Conservation (phyloP, 768 basidiomycete species). For the Nevesoporus exiguus region DNA sequence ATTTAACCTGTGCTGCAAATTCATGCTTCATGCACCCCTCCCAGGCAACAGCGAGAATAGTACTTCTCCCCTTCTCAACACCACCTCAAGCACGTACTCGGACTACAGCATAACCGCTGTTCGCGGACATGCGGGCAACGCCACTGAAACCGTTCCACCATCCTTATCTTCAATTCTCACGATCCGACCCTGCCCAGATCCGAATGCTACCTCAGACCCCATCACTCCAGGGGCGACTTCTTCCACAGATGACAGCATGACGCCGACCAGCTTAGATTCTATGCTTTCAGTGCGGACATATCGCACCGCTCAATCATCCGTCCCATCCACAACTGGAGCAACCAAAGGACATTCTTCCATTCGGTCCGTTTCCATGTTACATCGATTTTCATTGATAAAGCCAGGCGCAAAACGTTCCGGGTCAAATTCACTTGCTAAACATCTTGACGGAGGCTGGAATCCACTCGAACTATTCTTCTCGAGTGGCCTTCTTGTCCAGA, state of each 20-base stretch:
- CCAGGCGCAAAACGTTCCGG: conserved; percentile 61
- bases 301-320: conserved; percentile 54
- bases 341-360: conserved; percentile 78
- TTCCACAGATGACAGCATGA: conserved; percentile 28
- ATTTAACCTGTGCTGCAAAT: conserved; percentile 4
- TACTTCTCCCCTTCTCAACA: conserved; percentile 53
- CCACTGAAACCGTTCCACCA: conserved; percentile 41
- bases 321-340: conserved; percentile 55
- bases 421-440: conserved; percentile 28
- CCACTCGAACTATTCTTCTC: conserved; percentile 79
- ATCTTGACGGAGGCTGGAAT: conserved; percentile 53
- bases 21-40: conserved; percentile 12
- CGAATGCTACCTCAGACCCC: conserved; percentile 42
- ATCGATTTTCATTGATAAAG: conserved; percentile 85
- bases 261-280: conserved; percentile 44
- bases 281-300: conserved; percentile 58
- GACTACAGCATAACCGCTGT: conserved; percentile 73
- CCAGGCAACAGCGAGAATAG: conserved; percentile 41
- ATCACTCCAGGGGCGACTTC: conserved; percentile 37
- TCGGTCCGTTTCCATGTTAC: conserved; percentile 55
- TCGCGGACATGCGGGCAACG: conserved; percentile 43
- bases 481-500: conserved; percentile 64
- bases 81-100: conserved; percentile 43
- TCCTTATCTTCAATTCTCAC: conserved; percentile 74
- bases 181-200: conserved; percentile 53